These are phyloP conservation scores for Penicillium chermesinum DNA, from an alignment of 495 filamentous ascomycete species.

Conservation along the genomic window DNA sequence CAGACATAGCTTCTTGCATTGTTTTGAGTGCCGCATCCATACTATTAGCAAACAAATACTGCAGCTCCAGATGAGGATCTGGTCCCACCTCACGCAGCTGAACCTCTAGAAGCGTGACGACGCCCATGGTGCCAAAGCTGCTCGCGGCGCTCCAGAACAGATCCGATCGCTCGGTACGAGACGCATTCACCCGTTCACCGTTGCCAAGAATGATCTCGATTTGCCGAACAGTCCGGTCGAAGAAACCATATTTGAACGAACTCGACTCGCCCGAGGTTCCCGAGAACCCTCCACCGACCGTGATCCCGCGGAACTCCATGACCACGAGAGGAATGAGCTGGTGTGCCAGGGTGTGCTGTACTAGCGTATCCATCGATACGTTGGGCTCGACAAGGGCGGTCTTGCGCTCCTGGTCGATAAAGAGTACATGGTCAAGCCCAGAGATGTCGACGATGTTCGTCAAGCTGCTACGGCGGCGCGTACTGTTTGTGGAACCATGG, in stretches of 20 bases:
- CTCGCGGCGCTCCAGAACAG: constrained; percentile 51
- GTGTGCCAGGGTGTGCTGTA: constrained; percentile 36
- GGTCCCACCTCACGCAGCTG: constrained; percentile 38
- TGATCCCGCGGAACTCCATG: constrained; percentile 56
- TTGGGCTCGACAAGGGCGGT: constrained; percentile 52
- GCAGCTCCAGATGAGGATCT: constrained; percentile 43
- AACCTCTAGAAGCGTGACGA: constrained; percentile 50
- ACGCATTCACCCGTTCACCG: constrained; percentile 41
- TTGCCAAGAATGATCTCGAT: constrained; percentile 52
- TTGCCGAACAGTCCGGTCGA: constrained; percentile 45
- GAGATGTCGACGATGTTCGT: constrained; percentile 43
- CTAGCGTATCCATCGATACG: constrained; percentile 47
- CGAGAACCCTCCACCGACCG: constrained; percentile 51
- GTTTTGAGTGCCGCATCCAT: constrained; percentile 37
- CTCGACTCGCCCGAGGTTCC: constrained; percentile 52
- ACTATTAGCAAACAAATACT: constrained; percentile 36
- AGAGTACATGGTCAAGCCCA: constrained; percentile 49
- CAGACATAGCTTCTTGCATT: constrained; percentile 25
- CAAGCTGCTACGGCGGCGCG: constrained; percentile 47
- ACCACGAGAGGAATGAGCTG: constrained; percentile 49
- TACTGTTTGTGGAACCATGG: constrained; percentile 76
- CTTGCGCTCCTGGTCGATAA: constrained; percentile 36
- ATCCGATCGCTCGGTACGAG: constrained; percentile 37
- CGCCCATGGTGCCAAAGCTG: constrained; percentile 48
- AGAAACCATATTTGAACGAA: constrained; percentile 53